Conservation (phyloP, 345 rosid genomes). For the Salix brachista region DNA sequence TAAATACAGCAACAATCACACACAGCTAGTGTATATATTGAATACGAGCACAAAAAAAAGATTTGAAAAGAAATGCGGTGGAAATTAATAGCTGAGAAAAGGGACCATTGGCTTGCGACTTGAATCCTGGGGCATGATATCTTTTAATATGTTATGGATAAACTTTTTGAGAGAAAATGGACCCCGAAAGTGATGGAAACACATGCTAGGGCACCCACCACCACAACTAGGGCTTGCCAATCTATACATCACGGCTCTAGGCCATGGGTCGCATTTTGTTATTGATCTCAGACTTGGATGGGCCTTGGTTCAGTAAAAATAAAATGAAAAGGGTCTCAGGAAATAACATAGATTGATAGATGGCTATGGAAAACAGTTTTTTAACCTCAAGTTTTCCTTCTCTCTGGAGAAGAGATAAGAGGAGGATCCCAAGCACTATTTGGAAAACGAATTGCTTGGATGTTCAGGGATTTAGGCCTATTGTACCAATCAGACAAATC, state of each 20-base stretch:
- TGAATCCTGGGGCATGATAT: neutral
- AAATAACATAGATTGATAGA: too few species aligned
- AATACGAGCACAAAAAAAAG: too few species aligned
- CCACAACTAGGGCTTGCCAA: neutral
- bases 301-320: neutral
- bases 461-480: neutral
- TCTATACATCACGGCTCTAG: neutral
- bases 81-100: neutral
- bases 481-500: neutral
- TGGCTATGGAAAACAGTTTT: too few species aligned
- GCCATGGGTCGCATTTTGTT: neutral
- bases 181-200: neutral
- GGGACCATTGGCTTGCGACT: neutral
- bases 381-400: neutral
- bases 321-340: too few species aligned
- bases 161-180: neutral
- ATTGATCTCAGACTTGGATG: neutral
- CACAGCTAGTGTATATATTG: too few species aligned
- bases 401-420: too few species aligned
- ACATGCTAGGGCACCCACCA: neutral
- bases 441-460: too few species aligned
- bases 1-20: too few species aligned
- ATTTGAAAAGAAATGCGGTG: neutral
- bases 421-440: neutral
- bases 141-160: neutral